phyloP scores from a whole-genome alignment of 192 early-diverging fungal genomes.

The Anaeromyces robustus region DNA sequence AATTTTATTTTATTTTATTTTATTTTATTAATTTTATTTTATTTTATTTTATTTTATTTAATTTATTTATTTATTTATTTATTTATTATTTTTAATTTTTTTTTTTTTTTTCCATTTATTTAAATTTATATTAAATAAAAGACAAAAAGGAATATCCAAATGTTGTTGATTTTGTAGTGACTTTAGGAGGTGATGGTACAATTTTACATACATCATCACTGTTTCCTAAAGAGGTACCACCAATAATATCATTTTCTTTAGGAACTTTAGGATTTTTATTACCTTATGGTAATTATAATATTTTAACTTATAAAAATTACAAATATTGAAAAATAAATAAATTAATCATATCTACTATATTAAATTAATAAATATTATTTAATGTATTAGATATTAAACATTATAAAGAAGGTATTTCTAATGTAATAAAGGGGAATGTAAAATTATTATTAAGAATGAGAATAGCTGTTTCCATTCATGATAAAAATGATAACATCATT shows the following conservation, averaged over 20 bases:
- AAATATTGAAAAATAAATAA: too few relatives aligned
- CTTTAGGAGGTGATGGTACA: slow-evolving; percentile 86
- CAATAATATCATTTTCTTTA: slow-evolving; percentile 84
- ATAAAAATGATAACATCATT: slow-evolving; percentile 28
- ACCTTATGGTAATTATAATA: slow-evolving; percentile 69
- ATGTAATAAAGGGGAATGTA: slow-evolving; percentile 44
- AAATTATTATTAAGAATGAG: slow-evolving; percentile 67
- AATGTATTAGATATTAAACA: slow-evolving; percentile 36
- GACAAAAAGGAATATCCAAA: slow-evolving; percentile 35
- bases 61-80: too few relatives aligned
- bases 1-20: neutral
- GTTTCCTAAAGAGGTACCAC: slow-evolving; percentile 59
- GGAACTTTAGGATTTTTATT: slow-evolving; percentile 84
- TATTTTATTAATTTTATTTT: neutral
- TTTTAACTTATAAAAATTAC: too few relatives aligned
- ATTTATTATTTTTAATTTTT: neutral
- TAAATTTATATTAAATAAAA: neutral
- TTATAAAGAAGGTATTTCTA: slow-evolving; percentile 35
- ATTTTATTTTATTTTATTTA: too few relatives aligned
- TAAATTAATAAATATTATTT: neutral
- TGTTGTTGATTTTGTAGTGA: slow-evolving; percentile 69
- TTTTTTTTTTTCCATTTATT: neutral
- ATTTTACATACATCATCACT: slow-evolving; percentile 72
- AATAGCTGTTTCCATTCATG: slow-evolving; percentile 45
- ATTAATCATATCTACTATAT: too few relatives aligned